Conservation (phyloP, 495 filamentous ascomycete species). For the Pyrenula aspistea region DNA sequence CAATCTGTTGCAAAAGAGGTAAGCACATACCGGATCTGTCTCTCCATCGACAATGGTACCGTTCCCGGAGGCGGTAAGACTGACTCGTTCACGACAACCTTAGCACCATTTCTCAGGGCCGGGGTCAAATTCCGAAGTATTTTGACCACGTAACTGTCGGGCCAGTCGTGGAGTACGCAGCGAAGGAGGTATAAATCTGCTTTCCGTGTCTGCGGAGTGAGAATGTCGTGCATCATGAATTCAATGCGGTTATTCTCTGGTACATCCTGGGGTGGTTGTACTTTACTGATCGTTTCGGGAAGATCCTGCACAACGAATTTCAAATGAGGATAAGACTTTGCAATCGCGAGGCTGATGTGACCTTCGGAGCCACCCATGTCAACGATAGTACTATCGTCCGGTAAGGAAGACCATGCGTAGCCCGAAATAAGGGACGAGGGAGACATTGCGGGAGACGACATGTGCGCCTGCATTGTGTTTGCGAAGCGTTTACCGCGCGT, state of each 20-base stretch:
- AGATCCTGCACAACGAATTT: constrained; percentile 43
- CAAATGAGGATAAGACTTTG: constrained; percentile 11
- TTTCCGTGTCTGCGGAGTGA: constrained; percentile 23
- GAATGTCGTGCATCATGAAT: constrained; percentile 34
- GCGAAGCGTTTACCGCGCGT: constrained; percentile 35
- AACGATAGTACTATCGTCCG: constrained; percentile 17
- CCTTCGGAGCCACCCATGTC: constrained; percentile 24
- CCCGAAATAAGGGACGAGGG: constrained; percentile 23
- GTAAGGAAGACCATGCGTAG: constrained; percentile 30
- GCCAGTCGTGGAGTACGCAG: constrained; percentile 48
- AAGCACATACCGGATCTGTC: constrained; percentile 7
- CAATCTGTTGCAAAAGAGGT: background rate
- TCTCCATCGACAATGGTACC: constrained; percentile 8
- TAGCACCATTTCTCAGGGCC: constrained; percentile 40
- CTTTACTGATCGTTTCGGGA: constrained; percentile 28
- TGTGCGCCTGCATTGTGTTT: constrained; percentile 36
- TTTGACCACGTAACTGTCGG: constrained; percentile 39
- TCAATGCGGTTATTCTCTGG: constrained; percentile 30
- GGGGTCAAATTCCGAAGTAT: constrained; percentile 41
- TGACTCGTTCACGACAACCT: constrained; percentile 32
- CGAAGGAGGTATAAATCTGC: constrained; percentile 48
- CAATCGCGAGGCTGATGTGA: constrained; percentile 14
- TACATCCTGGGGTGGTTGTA: constrained; percentile 27
- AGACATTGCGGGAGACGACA: constrained; percentile 34
- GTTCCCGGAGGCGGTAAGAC: constrained; percentile 17